phyloP scores from a whole-genome alignment of 1,139 yeast species.

The Blastobotrys raffinosifermentans region DNA sequence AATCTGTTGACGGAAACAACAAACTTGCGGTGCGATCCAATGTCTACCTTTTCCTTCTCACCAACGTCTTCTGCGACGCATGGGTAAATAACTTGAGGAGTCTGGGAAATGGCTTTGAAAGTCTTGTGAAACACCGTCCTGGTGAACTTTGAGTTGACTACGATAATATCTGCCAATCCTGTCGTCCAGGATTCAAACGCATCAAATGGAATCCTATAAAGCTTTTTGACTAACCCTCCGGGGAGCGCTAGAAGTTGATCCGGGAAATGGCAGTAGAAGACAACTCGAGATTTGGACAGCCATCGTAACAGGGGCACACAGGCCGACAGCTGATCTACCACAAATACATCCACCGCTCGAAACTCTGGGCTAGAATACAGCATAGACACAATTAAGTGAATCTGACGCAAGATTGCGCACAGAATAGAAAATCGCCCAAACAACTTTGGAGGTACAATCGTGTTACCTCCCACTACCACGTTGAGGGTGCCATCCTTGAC shows the following conservation, averaged over 20 bases:
- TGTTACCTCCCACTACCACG: conserved; percentile 75
- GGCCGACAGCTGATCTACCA: conserved; percentile 84
- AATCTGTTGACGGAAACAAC: conserved; percentile 81
- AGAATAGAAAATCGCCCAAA: conserved; percentile 65
- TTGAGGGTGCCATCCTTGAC: conserved; percentile 49
- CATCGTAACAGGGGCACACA: conserved; percentile 69
- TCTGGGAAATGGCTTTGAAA: conserved; percentile 41
- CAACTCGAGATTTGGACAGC: conserved; percentile 40
- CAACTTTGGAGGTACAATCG: conserved; percentile 62
- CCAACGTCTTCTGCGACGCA: conserved; percentile 53
- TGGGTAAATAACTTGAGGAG: conserved; percentile 79
- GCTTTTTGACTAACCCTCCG: conserved; percentile 46
- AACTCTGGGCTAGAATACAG: conserved; percentile 46
- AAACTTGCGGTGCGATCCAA: conserved; percentile 28
- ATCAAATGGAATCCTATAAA: conserved; percentile 82
- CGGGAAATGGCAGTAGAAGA: conserved; percentile 95
- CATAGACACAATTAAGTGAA: conserved; percentile 53
- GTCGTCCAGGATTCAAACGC: conserved; percentile 75
- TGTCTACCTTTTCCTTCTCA: conserved; percentile 1
- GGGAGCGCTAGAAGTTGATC: conserved; percentile 73
- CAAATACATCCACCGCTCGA: conserved; percentile 56
- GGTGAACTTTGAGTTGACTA: conserved; percentile 86
- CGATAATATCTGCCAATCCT: conserved; percentile 65
- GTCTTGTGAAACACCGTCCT: conserved; percentile 60
- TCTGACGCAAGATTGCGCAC: conserved; percentile 79